Percentiles rank a stretch among this genome's conserved stretches.
Evolutionary conservation across 1,284 basidiomycete genomes (phyloP).

Genomic region (Anthracocystis setariae): DNA sequence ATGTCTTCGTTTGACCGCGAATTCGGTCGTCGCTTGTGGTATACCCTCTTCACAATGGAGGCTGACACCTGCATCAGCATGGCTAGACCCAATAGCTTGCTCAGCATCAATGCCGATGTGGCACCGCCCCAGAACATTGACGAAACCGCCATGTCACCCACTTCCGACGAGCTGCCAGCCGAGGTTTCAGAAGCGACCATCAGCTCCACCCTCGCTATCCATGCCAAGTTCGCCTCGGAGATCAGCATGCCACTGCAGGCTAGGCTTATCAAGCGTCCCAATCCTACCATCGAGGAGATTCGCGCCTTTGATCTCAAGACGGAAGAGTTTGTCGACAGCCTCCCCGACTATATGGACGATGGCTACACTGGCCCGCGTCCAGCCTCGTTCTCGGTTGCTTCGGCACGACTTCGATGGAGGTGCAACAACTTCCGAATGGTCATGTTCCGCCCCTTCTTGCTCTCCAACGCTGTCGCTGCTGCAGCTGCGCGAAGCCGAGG

Average conservation of each 20-base stretch:
- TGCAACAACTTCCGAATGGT: constrained; percentile 55
- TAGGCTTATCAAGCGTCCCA: constrained; percentile 37
- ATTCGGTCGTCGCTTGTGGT: constrained; percentile 47
- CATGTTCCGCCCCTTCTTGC: constrained; percentile 52
- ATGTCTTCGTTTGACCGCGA: constrained; percentile 45
- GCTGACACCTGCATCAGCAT: constrained; percentile 49
- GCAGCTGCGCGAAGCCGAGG: constrained; percentile 39
- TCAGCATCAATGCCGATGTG: constrained; percentile 43
- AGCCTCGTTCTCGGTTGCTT: constrained; percentile 43
- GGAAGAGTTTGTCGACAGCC: constrained; percentile 43
- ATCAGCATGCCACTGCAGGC: constrained; percentile 49
- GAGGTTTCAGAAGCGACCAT: constrained; percentile 34
- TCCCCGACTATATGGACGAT: constrained; percentile 47
- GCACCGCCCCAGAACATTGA: constrained; percentile 45
- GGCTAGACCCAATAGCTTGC: constrained; percentile 46
- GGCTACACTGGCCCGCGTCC: constrained; percentile 30
- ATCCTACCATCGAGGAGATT: constrained; percentile 48
- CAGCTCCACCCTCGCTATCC: constrained; percentile 44
- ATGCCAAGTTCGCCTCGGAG: constrained; percentile 46
- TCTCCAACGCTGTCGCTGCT: constrained; percentile 43
- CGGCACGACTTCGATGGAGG: constrained; percentile 43
- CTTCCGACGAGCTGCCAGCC: constrained; percentile 29
- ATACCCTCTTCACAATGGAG: constrained; percentile 50
- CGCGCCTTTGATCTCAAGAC: constrained; percentile 48
- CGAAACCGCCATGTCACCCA: constrained; percentile 45